These are phyloP conservation scores for Gastrodia elata DNA, from an alignment of 106 monocot genomes.

Conservation along the genomic window DNA sequence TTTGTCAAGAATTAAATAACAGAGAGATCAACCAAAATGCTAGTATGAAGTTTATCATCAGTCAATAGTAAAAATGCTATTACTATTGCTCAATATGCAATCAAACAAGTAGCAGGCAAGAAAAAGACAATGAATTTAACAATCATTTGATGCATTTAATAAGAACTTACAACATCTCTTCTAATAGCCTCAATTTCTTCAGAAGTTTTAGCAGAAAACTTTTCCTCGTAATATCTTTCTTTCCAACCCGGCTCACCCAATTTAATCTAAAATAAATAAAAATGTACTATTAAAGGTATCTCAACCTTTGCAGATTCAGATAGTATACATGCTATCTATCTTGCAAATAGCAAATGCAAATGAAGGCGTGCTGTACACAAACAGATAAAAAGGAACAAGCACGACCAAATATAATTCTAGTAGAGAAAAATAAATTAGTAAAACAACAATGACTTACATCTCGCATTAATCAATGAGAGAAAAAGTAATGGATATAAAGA, in stretches of 20 bases:
- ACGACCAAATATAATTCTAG: background rate
- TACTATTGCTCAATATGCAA: background rate
- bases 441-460: background rate
- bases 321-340: background rate
- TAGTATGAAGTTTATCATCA: too few species aligned
- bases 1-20: background rate
- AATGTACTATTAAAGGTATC: background rate
- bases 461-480: background rate
- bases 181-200: conserved; percentile 64
- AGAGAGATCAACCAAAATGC: background rate
- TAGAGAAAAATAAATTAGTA: background rate
- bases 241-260: conserved; percentile 89
- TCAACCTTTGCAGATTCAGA: background rate
- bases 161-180: conserved; percentile 78
- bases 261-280: conserved; percentile 46
- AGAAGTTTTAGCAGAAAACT: conserved; percentile 65
- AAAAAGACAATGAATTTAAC: background rate
- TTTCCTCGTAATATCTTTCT: conserved; percentile 88
- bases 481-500: background rate
- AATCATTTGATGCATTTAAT: background rate
- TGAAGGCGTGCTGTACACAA: background rate
- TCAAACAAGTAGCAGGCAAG: background rate
- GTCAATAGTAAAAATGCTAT: background rate
- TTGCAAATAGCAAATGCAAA: background rate
- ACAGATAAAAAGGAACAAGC: background rate